Evolutionary conservation across 106 monocot species (phyloP), one percentile per base, ranked within the genome.

Genomic region (Apostasia shenzhenica): DNA sequence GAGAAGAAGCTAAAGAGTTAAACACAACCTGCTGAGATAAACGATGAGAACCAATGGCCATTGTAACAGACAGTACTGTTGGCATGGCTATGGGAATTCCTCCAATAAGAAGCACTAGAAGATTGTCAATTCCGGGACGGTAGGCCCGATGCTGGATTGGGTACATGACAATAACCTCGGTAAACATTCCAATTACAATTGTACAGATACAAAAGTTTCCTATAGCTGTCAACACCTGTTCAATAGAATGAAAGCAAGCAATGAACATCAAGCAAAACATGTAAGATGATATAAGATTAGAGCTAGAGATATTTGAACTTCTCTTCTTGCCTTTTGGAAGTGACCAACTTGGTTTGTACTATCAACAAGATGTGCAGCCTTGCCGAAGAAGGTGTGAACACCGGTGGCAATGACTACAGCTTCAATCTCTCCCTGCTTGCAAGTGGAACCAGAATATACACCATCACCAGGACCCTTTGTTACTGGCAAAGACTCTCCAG

Each of bases 81-180:
- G 97, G 97, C 97, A 99, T 99, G 7, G 97, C 97, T 60, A 99
- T 99, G 48, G 97, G 97, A 76, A 99, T 99, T 69, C 97, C 97
- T 56, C 97, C 97, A 76, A 99, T 99, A 56, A 99, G 90, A 62
- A 99, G 90, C 49, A 99, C 97, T 44, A 99, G 76, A 40, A 99
- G 87, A 74, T 99, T 99, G 69, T 99, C 97, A 62, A 99, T 99
- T 71, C 97, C 97, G 48, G 92, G 92, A 14, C 92, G 86, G 42
- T 99, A 99, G 2, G 71, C 69, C 41, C 97, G 78, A 63, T 87
- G 90, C 61, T 99, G 97, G 76, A 99, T 92, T 13, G 90, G 87
- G 67, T 92, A 99, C 97, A 93, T 99, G 14, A 99, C 97, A 81
- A 99, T 82, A 9, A 99, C 75, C 66, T 99, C 97, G 26, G 90